Conservation (phyloP, 1,284 basidiomycete species). For the Marasmius fiardii region DNA sequence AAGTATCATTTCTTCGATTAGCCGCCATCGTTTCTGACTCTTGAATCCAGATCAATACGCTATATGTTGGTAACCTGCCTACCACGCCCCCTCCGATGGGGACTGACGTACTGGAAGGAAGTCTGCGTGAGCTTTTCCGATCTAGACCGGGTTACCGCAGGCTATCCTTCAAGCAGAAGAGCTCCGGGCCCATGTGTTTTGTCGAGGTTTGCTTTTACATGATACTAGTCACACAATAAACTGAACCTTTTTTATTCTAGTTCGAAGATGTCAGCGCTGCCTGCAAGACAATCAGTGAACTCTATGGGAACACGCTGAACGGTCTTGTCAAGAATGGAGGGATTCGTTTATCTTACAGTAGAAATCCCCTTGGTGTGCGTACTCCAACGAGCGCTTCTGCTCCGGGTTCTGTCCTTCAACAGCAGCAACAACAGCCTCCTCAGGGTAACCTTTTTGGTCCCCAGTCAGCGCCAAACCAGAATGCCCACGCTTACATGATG, state of each 20-base stretch:
- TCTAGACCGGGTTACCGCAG: conserved; percentile 84
- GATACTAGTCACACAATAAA: conserved; percentile 5
- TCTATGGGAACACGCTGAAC: conserved; percentile 89
- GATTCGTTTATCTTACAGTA: conserved; percentile 94
- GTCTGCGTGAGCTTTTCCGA: conserved; percentile 78
- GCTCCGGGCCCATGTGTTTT: conserved; percentile 96
- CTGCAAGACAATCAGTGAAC: conserved; percentile 80
- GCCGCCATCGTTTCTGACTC: conserved; percentile 8
- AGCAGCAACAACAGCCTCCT: conserved; percentile 39
- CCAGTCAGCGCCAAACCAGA: conserved; percentile 21
- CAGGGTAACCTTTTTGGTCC: conserved; percentile 26
- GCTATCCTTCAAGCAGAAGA: conserved; percentile 93
- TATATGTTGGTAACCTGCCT: conserved; percentile 93
- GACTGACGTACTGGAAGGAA: conserved; percentile 81
- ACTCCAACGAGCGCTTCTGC: conserved; percentile 64
- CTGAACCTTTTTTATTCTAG: conserved; percentile 36
- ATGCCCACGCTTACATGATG: conserved; percentile 36
- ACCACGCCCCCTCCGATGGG: conserved; percentile 64
- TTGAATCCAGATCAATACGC: conserved; percentile 75
- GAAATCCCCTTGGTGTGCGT: conserved; percentile 88
- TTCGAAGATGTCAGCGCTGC: conserved; percentile 90
- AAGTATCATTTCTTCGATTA: conserved; percentile 24
- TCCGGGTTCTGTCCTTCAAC: conserved; percentile 44
- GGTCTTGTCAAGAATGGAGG: conserved; percentile 93
- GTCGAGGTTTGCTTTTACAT: conserved; percentile 64